Conservation (phyloP, 257 asterid species). For the Ligustrum vulgare region DNA sequence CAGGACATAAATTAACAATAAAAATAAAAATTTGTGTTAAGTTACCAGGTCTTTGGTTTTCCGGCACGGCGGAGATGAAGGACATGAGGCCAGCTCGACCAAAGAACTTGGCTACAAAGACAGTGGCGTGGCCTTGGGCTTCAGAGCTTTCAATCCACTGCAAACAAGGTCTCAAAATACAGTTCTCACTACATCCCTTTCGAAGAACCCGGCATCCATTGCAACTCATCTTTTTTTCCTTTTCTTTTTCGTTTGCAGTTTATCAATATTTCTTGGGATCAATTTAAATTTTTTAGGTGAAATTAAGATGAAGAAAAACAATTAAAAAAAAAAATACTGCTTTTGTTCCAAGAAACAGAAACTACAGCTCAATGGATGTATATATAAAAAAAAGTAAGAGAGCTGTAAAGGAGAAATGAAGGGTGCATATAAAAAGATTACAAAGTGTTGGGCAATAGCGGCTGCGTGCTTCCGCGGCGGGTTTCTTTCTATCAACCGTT, state of each 20-base stretch:
- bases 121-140: conserved; percentile 62
- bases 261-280: background rate
- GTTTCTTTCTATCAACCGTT: conserved; percentile 25
- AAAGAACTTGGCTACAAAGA: conserved; percentile 65
- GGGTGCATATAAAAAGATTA: conserved; percentile 36
- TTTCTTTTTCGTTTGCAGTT: background rate
- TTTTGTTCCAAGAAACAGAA: too few relatives aligned
- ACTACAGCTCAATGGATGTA: too few relatives aligned
- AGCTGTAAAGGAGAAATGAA: background rate
- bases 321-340: background rate
- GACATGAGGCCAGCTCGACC: conserved; percentile 74
- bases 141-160: conserved; percentile 58
- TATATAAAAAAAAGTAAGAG: conserved; percentile 7
- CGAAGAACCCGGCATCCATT: conserved; percentile 73
- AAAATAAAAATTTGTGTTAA: background rate
- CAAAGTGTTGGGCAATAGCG: conserved; percentile 56
- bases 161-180: conserved; percentile 47
- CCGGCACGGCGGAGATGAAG: conserved; percentile 59
- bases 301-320: background rate
- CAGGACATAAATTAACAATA: background rate
- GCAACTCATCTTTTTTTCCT: conserved; percentile 46
- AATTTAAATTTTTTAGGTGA: background rate
- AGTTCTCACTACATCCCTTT: conserved; percentile 59
- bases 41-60: conserved; percentile 46
- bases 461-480: conserved; percentile 60